Evolutionary conservation across 805 yeast genomes (phyloP).

Genomic region (Cyberlindnera xylosilytica): DNA sequence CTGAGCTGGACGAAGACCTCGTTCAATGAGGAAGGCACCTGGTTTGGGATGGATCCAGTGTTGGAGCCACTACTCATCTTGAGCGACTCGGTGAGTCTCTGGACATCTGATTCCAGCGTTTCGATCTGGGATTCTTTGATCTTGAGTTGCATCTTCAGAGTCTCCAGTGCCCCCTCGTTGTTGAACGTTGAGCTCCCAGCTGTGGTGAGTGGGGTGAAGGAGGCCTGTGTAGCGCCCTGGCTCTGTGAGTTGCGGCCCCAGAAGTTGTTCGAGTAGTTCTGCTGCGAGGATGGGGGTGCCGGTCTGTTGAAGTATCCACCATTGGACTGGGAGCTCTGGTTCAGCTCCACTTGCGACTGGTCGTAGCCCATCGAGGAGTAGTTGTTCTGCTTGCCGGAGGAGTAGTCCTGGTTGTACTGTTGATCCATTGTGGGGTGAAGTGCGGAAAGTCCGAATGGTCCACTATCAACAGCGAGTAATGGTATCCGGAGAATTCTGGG

Average conservation of each 20-base stretch:
- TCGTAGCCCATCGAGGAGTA: conserved; percentile 4
- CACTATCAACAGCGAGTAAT: too few relatives aligned
- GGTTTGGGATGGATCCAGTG: conserved; percentile 1
- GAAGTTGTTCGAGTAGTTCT: conserved; percentile 10
- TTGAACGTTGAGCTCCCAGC: conserved; percentile 2
- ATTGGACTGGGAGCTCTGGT: conserved; percentile 16
- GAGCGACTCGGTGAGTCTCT: conserved; percentile 32
- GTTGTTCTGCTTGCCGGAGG: too few relatives aligned
- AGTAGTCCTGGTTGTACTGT: neutral
- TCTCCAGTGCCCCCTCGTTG: conserved; percentile 29
- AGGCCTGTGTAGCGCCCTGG: neutral
- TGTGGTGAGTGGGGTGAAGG: conserved; percentile 2
- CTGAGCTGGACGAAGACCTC: conserved; percentile 48
- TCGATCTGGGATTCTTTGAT: conserved; percentile 52
- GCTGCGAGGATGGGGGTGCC: conserved; percentile 4
- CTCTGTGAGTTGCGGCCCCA: conserved; percentile 12
- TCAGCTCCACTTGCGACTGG: conserved; percentile 9
- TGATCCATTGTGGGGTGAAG: neutral
- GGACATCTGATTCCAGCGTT: conserved; percentile 43
- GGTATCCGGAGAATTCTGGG: too few relatives aligned
- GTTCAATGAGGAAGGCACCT: conserved; percentile 42
- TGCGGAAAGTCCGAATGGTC: too few relatives aligned
- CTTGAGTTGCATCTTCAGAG: conserved; percentile 47
- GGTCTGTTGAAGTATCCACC: conserved; percentile 7
- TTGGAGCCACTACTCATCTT: neutral